Base-by-base conservation (phyloP, 257 asterid species). In the Thymus mandschuricus region DNA sequence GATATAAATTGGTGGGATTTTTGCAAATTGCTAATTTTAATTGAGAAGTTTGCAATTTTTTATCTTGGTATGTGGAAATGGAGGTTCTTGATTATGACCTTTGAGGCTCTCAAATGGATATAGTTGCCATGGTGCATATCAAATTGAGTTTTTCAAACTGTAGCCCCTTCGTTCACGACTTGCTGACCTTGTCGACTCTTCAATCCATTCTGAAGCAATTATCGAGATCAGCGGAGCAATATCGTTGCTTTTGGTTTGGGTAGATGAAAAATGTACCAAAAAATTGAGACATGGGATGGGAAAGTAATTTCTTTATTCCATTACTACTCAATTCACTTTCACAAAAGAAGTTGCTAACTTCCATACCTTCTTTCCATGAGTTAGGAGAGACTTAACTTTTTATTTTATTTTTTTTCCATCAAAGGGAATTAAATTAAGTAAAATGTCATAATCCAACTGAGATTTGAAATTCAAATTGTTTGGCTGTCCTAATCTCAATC, bases 21-120 rank as follows among this genome's bases (percentile, higher is more conserved):
- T 85, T 79, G 84, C 82, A 82, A 78, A 79, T 44, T 75, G 77
- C 66, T 80, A 34, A 34, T 78, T 40, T 77, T 71, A 67, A 43
- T 55, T 69, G 71, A 49, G 66, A 76, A 11, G 11, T 28, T 60
- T 60, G 66, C 28, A 61, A 50, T 61, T 61, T 34, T 34, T 34
- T 34, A 30, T 68, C 33, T 56, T 40, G 55, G 10, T 61, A 11
- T 73, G 63, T 59, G 64, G 60, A 31, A 66, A 59, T 58, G 63
- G 43, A 38, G 66, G 33, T 49, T 64, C 60, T 69, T 54, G 73
- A 61, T 41, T 65, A 65, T 31, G 70, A 65, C 48, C 62, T 56
- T 40, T 69, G 70, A 52, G 70, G 74, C 71, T 59, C 73, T 58
- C 64, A 33, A 28, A 51, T 66, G 75, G 68, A 66, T 57, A 45